Evolutionary conservation across 2,329 filamentous ascomycete genomes (phyloP).

Genomic region (Cladosporium sp.): DNA sequence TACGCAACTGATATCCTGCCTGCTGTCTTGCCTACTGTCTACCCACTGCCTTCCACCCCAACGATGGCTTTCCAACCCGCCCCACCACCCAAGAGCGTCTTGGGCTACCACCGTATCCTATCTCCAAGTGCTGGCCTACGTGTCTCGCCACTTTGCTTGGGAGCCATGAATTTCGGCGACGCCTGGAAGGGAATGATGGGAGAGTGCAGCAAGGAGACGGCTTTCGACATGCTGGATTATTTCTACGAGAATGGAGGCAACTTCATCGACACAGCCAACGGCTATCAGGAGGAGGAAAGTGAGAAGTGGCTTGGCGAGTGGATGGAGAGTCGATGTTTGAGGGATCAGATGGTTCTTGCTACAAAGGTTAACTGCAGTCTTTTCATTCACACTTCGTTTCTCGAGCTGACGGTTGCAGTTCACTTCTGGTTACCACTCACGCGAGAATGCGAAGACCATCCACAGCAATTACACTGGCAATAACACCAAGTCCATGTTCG

Average conservation of each 20-base stretch:
- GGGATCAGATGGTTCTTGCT: conserved; percentile 48
- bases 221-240: conserved; percentile 44
- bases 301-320: conserved; percentile 50
- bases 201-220: conserved; percentile 30
- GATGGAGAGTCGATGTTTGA: conserved; percentile 41
- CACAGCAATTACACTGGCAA: conserved; percentile 43
- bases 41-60: too few relatives aligned
- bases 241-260: conserved; percentile 49
- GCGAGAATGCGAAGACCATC: conserved; percentile 24
- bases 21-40: too few relatives aligned
- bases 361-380: conserved; percentile 13
- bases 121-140: conserved; percentile 46
- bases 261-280: conserved; percentile 51
- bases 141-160: conserved; percentile 51
- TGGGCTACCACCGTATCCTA: conserved; percentile 49
- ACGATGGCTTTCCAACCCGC: conserved; percentile 27
- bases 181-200: conserved; percentile 37
- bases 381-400: too few relatives aligned
- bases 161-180: conserved; percentile 52
- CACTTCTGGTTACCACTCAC: conserved; percentile 24
- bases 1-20: too few relatives aligned
- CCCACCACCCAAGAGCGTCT: conserved; percentile 33
- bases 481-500: conserved; percentile 34
- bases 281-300: conserved; percentile 45
- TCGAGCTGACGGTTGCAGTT: conserved; percentile 18